These are phyloP conservation scores for Umbelopsis vinacea DNA, from an alignment of 192 early-diverging fungal genomes.

Conservation along the genomic window DNA sequence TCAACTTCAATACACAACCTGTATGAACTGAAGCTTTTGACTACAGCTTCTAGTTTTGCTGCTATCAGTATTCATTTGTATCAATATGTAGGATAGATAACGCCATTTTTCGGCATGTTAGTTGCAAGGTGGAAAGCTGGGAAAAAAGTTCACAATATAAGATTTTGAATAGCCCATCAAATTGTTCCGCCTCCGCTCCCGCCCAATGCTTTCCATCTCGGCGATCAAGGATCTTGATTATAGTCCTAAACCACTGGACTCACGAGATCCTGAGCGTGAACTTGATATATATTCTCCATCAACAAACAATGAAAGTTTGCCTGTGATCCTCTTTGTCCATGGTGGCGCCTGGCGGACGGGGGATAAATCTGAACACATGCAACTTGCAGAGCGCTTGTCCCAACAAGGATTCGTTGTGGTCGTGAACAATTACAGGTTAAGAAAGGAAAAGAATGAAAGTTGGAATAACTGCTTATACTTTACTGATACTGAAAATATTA, in stretches of 20 bases:
- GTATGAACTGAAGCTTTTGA: not conserved
- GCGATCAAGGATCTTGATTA: not conserved
- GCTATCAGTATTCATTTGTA: too few relatives aligned
- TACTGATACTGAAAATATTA: not conserved
- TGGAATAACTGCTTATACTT: not conserved
- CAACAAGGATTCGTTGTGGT: slow-evolving; percentile 61
- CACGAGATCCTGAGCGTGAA: slow-evolving; percentile 38
- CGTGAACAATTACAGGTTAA: slow-evolving; percentile 76
- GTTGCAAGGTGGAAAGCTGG: too few relatives aligned
- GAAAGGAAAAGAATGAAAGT: not conserved
- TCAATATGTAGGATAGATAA: too few relatives aligned
- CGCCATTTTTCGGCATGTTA: too few relatives aligned
- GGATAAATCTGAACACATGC: slow-evolving; percentile 65
- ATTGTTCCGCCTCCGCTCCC: too few relatives aligned
- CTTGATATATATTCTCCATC: slow-evolving; percentile 67
- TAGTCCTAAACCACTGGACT: not conserved
- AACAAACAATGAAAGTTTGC: slow-evolving; percentile 21
- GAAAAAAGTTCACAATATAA: too few relatives aligned
- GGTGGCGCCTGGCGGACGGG: slow-evolving; percentile 89
- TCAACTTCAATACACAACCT: not conserved
- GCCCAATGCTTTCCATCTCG: not conserved
- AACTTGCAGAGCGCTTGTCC: slow-evolving; percentile 57
- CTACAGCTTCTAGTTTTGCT: too few relatives aligned
- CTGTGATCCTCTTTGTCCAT: slow-evolving; percentile 75
- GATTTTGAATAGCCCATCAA: too few relatives aligned